Base-by-base conservation (phyloP, 31 red algal species). In the Endocladia muricata region DNA sequence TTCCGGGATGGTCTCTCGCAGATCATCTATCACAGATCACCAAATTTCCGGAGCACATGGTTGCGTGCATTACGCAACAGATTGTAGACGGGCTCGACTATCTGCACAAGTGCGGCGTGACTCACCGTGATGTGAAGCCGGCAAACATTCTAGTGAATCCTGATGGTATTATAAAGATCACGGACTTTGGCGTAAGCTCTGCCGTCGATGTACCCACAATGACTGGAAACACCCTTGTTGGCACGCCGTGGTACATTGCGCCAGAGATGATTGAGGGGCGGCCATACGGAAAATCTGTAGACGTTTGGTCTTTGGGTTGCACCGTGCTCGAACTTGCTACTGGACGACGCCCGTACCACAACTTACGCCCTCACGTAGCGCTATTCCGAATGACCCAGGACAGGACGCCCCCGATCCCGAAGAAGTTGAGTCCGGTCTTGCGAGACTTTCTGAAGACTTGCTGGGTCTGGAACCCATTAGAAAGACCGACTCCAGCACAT, bases 271-370 rank as follows among this genome's bases (percentile, higher is more conserved):
- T 97, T 37, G 88, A 91, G 56, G 79, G 81, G 36, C 82, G 89
- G 40, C 94, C 83, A 33, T 97, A 97, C 64, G 74, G 73, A 15
- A 78, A 93, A 43, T 86, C 79, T 21, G 94, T 97, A 44, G 94
- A 97, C 52, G 89, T 97, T 32, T 97, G 94, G 94, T 84, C 77
- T 19, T 84, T 97, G 2, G 94, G 94, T 9, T 97, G 94, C 60
- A 97, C 90, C 37, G 85, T 97, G 19, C 61, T 92, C 19, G 94
- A 97, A 58, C 73, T 97, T 1, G 78, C 90, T 17, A 89, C 89
- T 1, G 90, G 94, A 5, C 59, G 77, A 48, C 82, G 89, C 22
- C 88, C 90, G 30, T 97, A 89, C 41, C 91, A 94, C 69, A 74
- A 82, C 31, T 66, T 94, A 36, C 78, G 78, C 3, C 78, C 72